Percentiles rank a stretch among this genome's conserved stretches.
These are phyloP conservation scores for Rhododendron vialii DNA, from an alignment of 148 eudicot genomes.

Conservation along the genomic window DNA sequence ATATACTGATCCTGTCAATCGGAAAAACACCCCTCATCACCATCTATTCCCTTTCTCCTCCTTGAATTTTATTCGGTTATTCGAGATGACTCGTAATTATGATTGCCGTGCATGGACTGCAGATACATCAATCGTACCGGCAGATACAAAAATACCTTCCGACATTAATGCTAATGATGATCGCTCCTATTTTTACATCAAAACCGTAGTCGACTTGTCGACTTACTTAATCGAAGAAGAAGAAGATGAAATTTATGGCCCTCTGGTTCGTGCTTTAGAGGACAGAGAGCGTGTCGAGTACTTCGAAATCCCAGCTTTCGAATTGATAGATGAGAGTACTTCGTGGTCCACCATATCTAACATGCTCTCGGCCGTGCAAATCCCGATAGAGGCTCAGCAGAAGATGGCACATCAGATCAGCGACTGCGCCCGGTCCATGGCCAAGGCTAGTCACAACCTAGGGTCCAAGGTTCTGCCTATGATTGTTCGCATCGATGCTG, in stretches of 20 bases:
- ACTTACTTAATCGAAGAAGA: neutral
- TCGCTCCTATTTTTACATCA: neutral
- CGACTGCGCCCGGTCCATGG: neutral
- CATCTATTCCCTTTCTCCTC: neutral
- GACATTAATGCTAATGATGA: neutral
- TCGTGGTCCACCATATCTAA: neutral
- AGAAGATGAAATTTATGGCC: too few species aligned
- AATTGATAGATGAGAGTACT: neutral
- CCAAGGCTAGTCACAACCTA: neutral
- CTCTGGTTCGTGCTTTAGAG: neutral
- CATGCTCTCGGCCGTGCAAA: neutral
- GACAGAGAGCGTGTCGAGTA: neutral
- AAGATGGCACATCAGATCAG: neutral
- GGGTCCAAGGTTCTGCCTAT: neutral
- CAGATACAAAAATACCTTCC: neutral
- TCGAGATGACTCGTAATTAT: neutral
- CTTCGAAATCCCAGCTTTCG: neutral
- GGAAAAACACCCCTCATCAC: too few species aligned
- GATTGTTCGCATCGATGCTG: neutral
- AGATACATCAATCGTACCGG: neutral
- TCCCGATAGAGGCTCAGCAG: neutral
- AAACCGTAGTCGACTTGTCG: neutral
- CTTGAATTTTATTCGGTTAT: neutral
- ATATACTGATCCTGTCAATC: too few species aligned
- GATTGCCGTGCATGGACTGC: neutral